Conservation (phyloP, 1,139 yeast genomes). For the Candida anutae region DNA sequence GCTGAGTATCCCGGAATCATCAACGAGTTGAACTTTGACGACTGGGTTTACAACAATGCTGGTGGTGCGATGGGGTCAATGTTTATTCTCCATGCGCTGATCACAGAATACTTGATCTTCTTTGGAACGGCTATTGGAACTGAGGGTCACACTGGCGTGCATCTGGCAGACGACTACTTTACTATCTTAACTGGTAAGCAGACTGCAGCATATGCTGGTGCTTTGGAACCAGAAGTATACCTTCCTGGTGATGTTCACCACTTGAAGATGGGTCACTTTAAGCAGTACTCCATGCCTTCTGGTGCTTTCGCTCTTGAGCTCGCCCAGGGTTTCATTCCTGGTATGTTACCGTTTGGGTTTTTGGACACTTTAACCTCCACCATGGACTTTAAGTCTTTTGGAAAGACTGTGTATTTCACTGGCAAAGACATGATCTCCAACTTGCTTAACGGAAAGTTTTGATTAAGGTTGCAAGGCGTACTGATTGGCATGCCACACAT, state of each 20-base stretch:
- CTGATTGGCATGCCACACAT: too few relatives aligned
- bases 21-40: conserved; percentile 62
- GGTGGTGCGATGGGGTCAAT: conserved; percentile 99
- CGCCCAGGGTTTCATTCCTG: conserved; percentile 98
- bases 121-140: conserved; percentile 56
- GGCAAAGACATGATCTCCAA: conserved; percentile 71
- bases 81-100: conserved; percentile 93
- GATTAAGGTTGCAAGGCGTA: too few relatives aligned
- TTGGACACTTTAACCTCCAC: conserved; percentile 75
- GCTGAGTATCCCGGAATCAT: conserved; percentile 55
- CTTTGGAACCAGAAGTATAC: conserved; percentile 57
- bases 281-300: conserved; percentile 80
- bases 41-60: conserved; percentile 95
- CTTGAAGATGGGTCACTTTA: conserved; percentile 59
- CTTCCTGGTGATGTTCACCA: conserved; percentile 81
- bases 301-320: conserved; percentile 85
- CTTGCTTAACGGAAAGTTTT: conserved; percentile 62
- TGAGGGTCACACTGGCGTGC: conserved; percentile 94
- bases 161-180: conserved; percentile 94
- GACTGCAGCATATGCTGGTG: conserved; percentile 59
- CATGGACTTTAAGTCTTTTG: conserved; percentile 63
- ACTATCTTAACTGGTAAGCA: conserved; percentile 79
- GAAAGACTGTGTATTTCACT: conserved; percentile 63
- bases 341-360: conserved; percentile 95
- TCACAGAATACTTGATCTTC: conserved; percentile 67